These are phyloP conservation scores for Blastomyces emzantsi DNA, from an alignment of 2,329 filamentous ascomycete species.

Conservation along the genomic window DNA sequence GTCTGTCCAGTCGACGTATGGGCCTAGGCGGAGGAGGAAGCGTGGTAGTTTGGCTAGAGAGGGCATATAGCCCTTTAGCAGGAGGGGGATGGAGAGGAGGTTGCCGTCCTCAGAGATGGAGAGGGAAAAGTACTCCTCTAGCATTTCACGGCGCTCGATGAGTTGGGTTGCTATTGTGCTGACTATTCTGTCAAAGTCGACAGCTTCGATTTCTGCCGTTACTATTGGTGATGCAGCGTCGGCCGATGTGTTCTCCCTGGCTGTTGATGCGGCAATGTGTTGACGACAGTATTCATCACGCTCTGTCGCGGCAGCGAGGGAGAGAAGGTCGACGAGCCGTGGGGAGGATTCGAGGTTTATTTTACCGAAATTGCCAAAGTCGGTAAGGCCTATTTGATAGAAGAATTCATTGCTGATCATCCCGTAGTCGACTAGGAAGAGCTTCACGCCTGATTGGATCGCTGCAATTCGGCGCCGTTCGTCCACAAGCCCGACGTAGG, in stretches of 20 bases:
- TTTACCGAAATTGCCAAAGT: slow-evolving; percentile 88
- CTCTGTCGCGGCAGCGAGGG: slow-evolving; percentile 64
- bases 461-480: slow-evolving; percentile 78
- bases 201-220: slow-evolving; percentile 51
- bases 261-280: neutral
- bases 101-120: slow-evolving; percentile 71
- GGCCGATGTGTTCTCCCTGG: neutral
- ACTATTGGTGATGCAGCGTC: neutral
- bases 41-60: slow-evolving; percentile 75
- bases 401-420: slow-evolving; percentile 81
- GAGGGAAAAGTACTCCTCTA: slow-evolving; percentile 85
- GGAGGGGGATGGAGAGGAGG: slow-evolving; percentile 67
- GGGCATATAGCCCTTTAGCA: slow-evolving; percentile 83
- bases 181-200: slow-evolving; percentile 57
- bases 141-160: slow-evolving; percentile 70
- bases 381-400: slow-evolving; percentile 87
- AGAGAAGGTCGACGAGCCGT: slow-evolving; percentile 59
- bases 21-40: slow-evolving; percentile 81
- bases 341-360: slow-evolving; percentile 74
- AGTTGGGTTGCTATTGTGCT: slow-evolving; percentile 45
- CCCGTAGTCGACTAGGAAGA: slow-evolving; percentile 90
- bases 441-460: slow-evolving; percentile 83
- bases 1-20: slow-evolving; percentile 74
- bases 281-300: slow-evolving; percentile 35
- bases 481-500: slow-evolving; percentile 89